Conservation (phyloP, 192 early-diverging fungal species). For the Lobosporangium transversale region DNA sequence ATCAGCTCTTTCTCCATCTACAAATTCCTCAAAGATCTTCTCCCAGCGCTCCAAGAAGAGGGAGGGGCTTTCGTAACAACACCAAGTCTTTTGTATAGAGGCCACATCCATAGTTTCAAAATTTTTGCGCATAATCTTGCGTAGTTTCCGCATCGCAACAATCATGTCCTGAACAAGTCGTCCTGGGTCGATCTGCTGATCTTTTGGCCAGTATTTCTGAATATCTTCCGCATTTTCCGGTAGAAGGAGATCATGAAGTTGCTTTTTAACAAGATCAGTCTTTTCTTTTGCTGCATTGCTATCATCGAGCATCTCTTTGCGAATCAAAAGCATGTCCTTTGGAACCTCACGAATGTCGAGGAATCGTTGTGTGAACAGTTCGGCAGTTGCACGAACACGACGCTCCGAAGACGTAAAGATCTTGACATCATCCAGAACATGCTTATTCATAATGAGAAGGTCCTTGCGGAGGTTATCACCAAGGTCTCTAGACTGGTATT, state of each 20-base stretch:
- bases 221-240: constrained; percentile 44
- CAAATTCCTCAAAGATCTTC: constrained; percentile 93
- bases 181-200: constrained; percentile 42
- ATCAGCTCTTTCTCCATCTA: constrained; percentile 57
- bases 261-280: constrained; percentile 85
- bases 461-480: constrained; percentile 94
- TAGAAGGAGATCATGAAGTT: constrained; percentile 63
- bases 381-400: constrained; percentile 87
- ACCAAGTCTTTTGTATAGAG: constrained; percentile 83
- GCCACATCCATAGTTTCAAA: constrained; percentile 68
- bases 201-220: constrained; percentile 53
- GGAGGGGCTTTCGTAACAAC: constrained; percentile 85
- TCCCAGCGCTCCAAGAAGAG: constrained; percentile 96
- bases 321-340: constrained; percentile 71
- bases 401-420: constrained; percentile 89
- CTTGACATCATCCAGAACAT: constrained; percentile 87
- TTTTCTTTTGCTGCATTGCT: constrained; percentile 94
- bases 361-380: constrained; percentile 74
- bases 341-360: constrained; percentile 68
- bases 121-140: constrained; percentile 83
- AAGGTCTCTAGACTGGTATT: constrained; percentile 89
- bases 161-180: constrained; percentile 75
- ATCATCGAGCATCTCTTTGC: constrained; percentile 95
- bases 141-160: constrained; percentile 69
- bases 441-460: constrained; percentile 85